Base-by-base conservation (phyloP, 129 eudicot genomes). In the Apium graveolens region DNA sequence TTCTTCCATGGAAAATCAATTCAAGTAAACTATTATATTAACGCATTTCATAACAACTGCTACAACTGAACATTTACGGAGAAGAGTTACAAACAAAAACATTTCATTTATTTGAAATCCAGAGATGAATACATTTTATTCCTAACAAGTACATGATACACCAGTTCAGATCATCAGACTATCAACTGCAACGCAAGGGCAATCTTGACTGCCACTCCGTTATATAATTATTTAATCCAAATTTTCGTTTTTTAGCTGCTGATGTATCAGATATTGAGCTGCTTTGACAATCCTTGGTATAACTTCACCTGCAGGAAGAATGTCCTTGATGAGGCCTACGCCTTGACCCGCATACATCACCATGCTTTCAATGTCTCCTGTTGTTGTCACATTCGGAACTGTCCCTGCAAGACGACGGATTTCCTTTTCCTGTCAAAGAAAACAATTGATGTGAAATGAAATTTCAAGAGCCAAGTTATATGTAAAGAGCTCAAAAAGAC, bases 281-380 rank as follows among this genome's bases (percentile, higher is more conserved):
- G 88, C 97, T 29, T 35, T 68, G 63, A 95, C 91, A 42, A 95
- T 79, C 72, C 88, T 87, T 71, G 70, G 86, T 18, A 95, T 82
- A 4, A 95, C 98, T 88, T 91, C 94, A 66, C 88, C 85, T 20
- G 98, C 97, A 12, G 96, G 96, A 76, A 91, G 69, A 79, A 95
- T 91, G 24, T 95, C 96, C 55, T 88, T 78, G 73, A 91, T 91
- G 43, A 91, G 96, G 44, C 98, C 96, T 11, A 91, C 89, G 6
- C 97, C 90, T 80, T 95, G 89, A 8, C 98, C 98, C 0, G 94
- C 96, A 66, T 95, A 95, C 97, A 95, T 90, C 13, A 78, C 96
- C 98, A 95, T 95, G 89, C 91, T 95, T 76, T 88, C 96, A 35
- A 94, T 81, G 81, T 94, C 98, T 62, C 98, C 98, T 14, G 90